Evolutionary conservation across 805 yeast species (phyloP).

Genomic region (Metschnikowia noctiluminum): DNA sequence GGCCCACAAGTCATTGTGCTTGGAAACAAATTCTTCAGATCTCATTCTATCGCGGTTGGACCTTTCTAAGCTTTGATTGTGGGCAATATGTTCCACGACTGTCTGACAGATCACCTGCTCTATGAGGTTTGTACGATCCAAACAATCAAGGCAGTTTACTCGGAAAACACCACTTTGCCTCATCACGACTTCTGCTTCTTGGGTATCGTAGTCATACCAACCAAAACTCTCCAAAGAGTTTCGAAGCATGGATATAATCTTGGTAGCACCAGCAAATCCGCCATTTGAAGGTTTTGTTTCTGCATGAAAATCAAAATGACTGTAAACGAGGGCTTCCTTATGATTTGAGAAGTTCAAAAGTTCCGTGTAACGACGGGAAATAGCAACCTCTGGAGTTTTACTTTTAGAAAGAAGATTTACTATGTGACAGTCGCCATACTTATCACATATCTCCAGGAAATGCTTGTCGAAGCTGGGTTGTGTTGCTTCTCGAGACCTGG

Average conservation of each 20-base stretch:
- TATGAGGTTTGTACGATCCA: slow-evolving; percentile 89
- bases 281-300: slow-evolving; percentile 77
- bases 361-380: slow-evolving; percentile 61
- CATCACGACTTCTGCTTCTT: slow-evolving; percentile 50
- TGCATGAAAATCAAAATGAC: slow-evolving; percentile 90
- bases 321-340: slow-evolving; percentile 43
- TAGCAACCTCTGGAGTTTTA: slow-evolving; percentile 71
- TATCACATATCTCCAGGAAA: slow-evolving; percentile 61
- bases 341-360: slow-evolving; percentile 43
- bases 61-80: background rate
- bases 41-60: slow-evolving; percentile 9
- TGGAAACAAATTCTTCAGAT: slow-evolving; percentile 12
- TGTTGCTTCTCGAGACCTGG: slow-evolving; percentile 88
- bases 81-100: slow-evolving; percentile 47
- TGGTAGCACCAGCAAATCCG: slow-evolving; percentile 80
- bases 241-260: slow-evolving; percentile 59
- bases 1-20: slow-evolving; percentile 47
- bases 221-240: slow-evolving; percentile 76
- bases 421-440: slow-evolving; percentile 85
- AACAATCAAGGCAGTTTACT: slow-evolving; percentile 90
- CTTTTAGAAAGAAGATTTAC: slow-evolving; percentile 79
- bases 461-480: slow-evolving; percentile 87
- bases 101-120: slow-evolving; percentile 78
- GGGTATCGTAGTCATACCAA: slow-evolving; percentile 70
- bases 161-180: slow-evolving; percentile 91